Evolutionary conservation across 2,329 filamentous ascomycete species (phyloP).

Genomic region (Sordariomycetes sp.): DNA sequence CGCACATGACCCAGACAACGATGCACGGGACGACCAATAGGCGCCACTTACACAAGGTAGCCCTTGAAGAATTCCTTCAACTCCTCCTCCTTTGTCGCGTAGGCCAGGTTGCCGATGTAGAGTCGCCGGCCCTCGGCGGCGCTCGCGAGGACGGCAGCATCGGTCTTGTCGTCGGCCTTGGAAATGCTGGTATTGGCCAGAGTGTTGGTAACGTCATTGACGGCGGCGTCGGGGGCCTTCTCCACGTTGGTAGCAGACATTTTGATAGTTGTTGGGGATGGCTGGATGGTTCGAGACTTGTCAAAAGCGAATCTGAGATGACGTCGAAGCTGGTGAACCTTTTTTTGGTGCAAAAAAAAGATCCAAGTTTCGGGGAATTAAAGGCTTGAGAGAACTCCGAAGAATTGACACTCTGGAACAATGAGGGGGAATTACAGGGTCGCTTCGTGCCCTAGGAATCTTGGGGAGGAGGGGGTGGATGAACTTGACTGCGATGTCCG

Average conservation of each 20-base stretch:
- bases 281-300: slow-evolving; percentile 12
- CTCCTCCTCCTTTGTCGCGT: slow-evolving; percentile 99
- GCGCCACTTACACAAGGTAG: slow-evolving; percentile 94
- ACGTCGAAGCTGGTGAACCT: slow-evolving; percentile 21
- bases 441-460: slow-evolving; percentile 78
- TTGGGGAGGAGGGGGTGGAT: slow-evolving; percentile 19
- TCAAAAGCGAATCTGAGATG: slow-evolving; percentile 24
- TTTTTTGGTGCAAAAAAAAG: slow-evolving; percentile 13
- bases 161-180: slow-evolving; percentile 42
- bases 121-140: slow-evolving; percentile 97
- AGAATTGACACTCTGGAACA: slow-evolving; percentile 44
- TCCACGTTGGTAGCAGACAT: slow-evolving; percentile 69
- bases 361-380: not conserved
- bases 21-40: not conserved
- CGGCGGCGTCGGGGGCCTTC: slow-evolving; percentile 50
- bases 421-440: slow-evolving; percentile 54
- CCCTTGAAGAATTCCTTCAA: slow-evolving; percentile 99
- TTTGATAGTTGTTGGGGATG: slow-evolving; percentile 35
- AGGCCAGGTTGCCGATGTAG: slow-evolving; percentile 99
- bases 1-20: not conserved
- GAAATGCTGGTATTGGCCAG: slow-evolving; percentile 59
- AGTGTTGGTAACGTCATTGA: slow-evolving; percentile 66
- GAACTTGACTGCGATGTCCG: slow-evolving; percentile 21
- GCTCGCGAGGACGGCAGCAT: slow-evolving; percentile 90
- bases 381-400: not conserved